These are phyloP conservation scores for Myrica gale DNA, from an alignment of 306 rosid species.

Conservation along the genomic window DNA sequence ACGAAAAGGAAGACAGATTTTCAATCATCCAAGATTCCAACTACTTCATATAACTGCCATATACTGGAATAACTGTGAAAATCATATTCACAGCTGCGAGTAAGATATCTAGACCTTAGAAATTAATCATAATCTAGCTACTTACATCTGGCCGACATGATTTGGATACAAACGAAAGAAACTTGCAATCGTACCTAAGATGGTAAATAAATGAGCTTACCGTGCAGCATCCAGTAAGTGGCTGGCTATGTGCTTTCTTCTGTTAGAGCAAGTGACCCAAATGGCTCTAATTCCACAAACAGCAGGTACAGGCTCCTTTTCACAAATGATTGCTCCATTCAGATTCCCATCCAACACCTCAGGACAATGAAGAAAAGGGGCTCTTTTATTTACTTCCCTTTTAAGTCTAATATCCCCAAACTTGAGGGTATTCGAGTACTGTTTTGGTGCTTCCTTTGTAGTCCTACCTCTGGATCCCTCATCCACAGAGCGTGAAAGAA, in stretches of 20 bases:
- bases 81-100: neutral
- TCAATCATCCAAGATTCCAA: neutral
- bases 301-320: slow-evolving; percentile 52
- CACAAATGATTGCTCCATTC: slow-evolving; percentile 58
- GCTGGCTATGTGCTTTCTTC: slow-evolving; percentile 70
- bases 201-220: slow-evolving; percentile 30
- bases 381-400: slow-evolving; percentile 55
- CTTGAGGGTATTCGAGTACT: slow-evolving; percentile 38
- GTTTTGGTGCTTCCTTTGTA: slow-evolving; percentile 30
- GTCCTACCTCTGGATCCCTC: slow-evolving; percentile 17
- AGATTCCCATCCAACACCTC: slow-evolving; percentile 28
- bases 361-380: slow-evolving; percentile 30
- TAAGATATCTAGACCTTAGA: neutral
- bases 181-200: neutral
- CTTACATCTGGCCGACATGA: neutral
- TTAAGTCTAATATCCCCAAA: slow-evolving; percentile 70
- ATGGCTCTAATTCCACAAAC: slow-evolving; percentile 79
- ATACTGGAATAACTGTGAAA: neutral
- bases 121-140: neutral
- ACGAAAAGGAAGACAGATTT: neutral
- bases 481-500: slow-evolving; percentile 41
- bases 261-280: slow-evolving; percentile 79
- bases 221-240: slow-evolving; percentile 74
- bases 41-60: neutral
- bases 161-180: neutral